Conservation (phyloP, 805 yeast species). For the Monosporozyma unispora region DNA sequence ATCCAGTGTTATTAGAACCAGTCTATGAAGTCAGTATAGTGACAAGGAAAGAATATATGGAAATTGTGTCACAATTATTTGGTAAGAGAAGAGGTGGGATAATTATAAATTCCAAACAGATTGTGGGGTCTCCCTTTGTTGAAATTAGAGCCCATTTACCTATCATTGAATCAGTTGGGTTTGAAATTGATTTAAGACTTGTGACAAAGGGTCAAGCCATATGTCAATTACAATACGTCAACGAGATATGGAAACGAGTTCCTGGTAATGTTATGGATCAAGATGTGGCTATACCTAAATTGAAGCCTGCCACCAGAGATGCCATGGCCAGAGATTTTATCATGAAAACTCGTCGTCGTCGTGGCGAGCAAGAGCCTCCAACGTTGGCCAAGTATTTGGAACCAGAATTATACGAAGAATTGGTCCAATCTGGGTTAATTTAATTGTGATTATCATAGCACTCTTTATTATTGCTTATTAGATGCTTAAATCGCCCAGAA, state of each 20-base stretch:
- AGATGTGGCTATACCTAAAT: constrained; percentile 50
- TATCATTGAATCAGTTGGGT: constrained; percentile 81
- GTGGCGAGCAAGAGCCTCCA: constrained; percentile 44
- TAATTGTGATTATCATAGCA: neutral
- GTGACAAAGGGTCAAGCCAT: constrained; percentile 72
- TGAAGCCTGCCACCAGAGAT: constrained; percentile 63
- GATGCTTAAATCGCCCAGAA: neutral
- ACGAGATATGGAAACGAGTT: constrained; percentile 55
- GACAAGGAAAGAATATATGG: constrained; percentile 41
- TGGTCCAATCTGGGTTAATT: constrained; percentile 42
- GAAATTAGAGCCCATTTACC: constrained; percentile 62
- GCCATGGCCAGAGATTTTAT: constrained; percentile 83
- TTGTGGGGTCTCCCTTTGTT: constrained; percentile 66
- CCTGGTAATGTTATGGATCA: constrained; percentile 89
- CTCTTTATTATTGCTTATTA: neutral
- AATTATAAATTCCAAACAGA: constrained; percentile 37
- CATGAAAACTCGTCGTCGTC: constrained; percentile 79
- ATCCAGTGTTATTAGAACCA: constrained; percentile 80
- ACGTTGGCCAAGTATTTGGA: constrained; percentile 58
- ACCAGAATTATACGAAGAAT: constrained; percentile 42
- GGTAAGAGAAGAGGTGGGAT: constrained; percentile 63
- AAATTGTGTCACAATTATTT: constrained; percentile 42
- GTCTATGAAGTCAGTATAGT: constrained; percentile 51
- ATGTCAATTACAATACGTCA: constrained; percentile 54
- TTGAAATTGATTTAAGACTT: constrained; percentile 76